Evolutionary conservation across 345 rosid species (phyloP), one percentile per base, ranked within the genome.

Genomic region (Trapa bicornis): DNA sequence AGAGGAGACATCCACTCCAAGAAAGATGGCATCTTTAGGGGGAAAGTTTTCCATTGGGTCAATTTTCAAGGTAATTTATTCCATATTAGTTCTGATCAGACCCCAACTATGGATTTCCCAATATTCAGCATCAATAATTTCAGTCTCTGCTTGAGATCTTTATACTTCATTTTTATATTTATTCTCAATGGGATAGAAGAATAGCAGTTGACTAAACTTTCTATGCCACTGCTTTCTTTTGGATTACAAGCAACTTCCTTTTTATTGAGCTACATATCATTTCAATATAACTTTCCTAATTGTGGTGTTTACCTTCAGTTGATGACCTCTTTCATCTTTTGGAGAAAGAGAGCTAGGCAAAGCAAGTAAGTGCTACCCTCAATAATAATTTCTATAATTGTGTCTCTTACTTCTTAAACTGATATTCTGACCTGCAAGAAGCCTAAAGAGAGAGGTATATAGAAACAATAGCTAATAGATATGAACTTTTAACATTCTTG

Each of bases 311-410:
- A 80, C 17, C 14, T 37, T 65, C 94, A 93, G 98, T 90, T 97
- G 92, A 70, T 91, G 12, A 70, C 69, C 39, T 91, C 96, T 75
- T 79, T 92, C 64, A 78, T 86, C 71, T 88, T 84, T 64, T 87
- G 95, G 98, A 90, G 80, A 75, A 86, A 71, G 80, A 88, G 79
- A 77, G 91, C 95, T 64, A 81, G 72, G 63, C 86, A 79, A 75
- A 86, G 85, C 96, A 88, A 87, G 98, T 93, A 85, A 90, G 98
- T 82, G 47, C n/a, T 29, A 22, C 48, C 11, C 36, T 54, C 6
- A 29, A n/a, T 56, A 33, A 47, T 17, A 3, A 16, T 35, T 13
- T 57, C 17, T 4, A 64, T 17, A 41, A 42, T 5, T 65, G 33
- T 9, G 6, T 42, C 36, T 64, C 35, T 3, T 65, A 13, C 37